These are phyloP conservation scores for Phyllosticta citribraziliensis DNA, from an alignment of 2,329 filamentous ascomycete genomes.

Conservation along the genomic window DNA sequence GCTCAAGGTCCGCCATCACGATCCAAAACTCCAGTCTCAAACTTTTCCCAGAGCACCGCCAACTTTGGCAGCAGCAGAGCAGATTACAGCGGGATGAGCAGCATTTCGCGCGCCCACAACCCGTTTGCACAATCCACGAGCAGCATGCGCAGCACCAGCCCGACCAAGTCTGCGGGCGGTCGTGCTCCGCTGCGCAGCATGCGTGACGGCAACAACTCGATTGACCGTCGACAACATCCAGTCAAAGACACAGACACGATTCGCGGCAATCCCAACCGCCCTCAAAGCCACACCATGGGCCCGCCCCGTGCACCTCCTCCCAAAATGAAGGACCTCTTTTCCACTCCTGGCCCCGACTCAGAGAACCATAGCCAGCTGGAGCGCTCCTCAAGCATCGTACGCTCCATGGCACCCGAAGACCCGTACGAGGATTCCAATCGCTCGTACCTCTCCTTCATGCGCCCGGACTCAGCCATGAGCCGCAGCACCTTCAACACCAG, in stretches of 20 bases:
- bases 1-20: slow-evolving; percentile 28
- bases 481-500: slow-evolving; percentile 4
- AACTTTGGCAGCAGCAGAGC: slow-evolving; percentile 7
- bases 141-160: slow-evolving; percentile 34
- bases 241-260: slow-evolving; percentile 23
- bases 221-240: slow-evolving; percentile 49
- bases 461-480: slow-evolving; percentile 7
- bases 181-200: slow-evolving; percentile 61
- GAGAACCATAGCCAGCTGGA: slow-evolving; percentile 27
- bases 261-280: slow-evolving; percentile 11
- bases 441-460: slow-evolving; percentile 10
- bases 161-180: slow-evolving; percentile 58
- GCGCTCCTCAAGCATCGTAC: slow-evolving; percentile 49
- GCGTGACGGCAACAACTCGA: slow-evolving; percentile 66
- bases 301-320: slow-evolving; percentile 56
- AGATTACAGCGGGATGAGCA: slow-evolving; percentile 6
- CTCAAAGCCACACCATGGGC: slow-evolving; percentile 21
- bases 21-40: slow-evolving; percentile 35
- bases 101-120: slow-evolving; percentile 21
- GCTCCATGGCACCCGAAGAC: slow-evolving; percentile 63
- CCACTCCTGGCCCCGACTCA: slow-evolving; percentile 37
- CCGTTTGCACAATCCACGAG: slow-evolving; percentile 22
- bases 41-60: slow-evolving; percentile 19
- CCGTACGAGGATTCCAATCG: slow-evolving; percentile 62
- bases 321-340: slow-evolving; percentile 78